phyloP scores from a whole-genome alignment of 345 rosid species.

The Boechera divaricarpa region DNA sequence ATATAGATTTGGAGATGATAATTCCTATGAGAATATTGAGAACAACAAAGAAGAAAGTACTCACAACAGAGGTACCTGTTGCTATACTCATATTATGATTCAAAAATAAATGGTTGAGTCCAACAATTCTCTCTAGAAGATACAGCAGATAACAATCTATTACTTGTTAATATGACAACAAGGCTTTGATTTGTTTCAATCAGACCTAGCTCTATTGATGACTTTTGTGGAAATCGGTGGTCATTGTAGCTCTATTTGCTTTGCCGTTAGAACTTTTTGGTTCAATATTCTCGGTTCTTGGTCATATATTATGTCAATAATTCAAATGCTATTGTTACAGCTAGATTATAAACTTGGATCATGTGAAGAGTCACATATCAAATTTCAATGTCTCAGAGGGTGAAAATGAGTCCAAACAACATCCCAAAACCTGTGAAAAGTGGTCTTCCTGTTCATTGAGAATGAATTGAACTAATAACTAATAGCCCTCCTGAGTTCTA shows the following conservation, averaged over 20 bases:
- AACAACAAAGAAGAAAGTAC: constrained; percentile 21
- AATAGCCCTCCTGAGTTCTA: constrained; percentile 8
- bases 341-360: constrained; percentile 15
- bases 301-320: background rate
- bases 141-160: background rate
- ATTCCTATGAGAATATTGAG: constrained; percentile 10
- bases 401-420: constrained; percentile 34
- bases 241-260: constrained; percentile 10
- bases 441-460: constrained; percentile 15
- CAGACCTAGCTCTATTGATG: constrained; percentile 19
- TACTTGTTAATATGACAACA: background rate
- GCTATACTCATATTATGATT: constrained; percentile 22
- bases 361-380: constrained; percentile 11
- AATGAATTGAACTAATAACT: constrained; percentile 29
- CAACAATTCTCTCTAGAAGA: background rate
- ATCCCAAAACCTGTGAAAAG: constrained; percentile 27
- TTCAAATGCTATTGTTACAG: background rate
- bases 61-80: constrained; percentile 26
- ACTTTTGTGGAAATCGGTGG: background rate
- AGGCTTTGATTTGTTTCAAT: constrained; percentile 18
- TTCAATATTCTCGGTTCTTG: constrained; percentile 12
- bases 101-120: background rate
- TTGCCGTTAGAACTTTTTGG: background rate
- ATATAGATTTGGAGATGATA: constrained; percentile 31
- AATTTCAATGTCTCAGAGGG: constrained; percentile 1